These are phyloP conservation scores for Hibiscus mutabilis DNA, from an alignment of 345 rosid genomes.

Conservation along the genomic window DNA sequence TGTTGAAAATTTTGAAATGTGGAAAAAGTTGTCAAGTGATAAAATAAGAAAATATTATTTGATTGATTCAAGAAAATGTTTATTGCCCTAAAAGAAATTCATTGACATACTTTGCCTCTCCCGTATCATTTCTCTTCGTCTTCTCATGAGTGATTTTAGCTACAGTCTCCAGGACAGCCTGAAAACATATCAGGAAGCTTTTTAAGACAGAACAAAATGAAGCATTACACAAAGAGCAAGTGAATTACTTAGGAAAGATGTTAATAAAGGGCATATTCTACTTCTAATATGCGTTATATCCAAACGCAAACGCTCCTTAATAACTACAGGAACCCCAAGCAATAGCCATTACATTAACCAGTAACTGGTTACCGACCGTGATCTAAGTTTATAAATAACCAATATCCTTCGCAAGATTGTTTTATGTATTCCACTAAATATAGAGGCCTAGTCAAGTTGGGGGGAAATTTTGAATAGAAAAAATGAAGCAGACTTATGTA, in stretches of 20 bases:
- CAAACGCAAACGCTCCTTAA: not conserved
- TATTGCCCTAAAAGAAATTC: not conserved
- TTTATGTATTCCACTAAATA: not conserved
- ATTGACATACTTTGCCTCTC: constrained; percentile 51
- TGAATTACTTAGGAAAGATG: not conserved
- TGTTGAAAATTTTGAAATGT: constrained; percentile 15
- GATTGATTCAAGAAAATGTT: not conserved
- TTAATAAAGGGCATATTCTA: not conserved
- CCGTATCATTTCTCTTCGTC: constrained; percentile 72
- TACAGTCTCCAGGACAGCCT: constrained; percentile 93
- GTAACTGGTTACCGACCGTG: not conserved
- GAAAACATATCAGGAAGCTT: constrained; percentile 21
- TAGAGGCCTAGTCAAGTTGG: not conserved
- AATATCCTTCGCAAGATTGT: not conserved
- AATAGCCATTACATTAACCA: not conserved
- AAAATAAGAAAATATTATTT: not conserved
- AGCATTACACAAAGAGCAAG: not conserved
- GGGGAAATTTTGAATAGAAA: not conserved
- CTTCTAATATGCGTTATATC: not conserved
- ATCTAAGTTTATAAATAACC: not conserved
- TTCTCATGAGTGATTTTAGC: constrained; percentile 91
- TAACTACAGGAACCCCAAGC: not conserved
- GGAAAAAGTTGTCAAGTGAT: not conserved
- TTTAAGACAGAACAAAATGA: constrained; percentile 6
- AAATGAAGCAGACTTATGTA: not conserved